Conservation (phyloP, 371 early-diverging fungal genomes). For the Rhizopus arrhizus region DNA sequence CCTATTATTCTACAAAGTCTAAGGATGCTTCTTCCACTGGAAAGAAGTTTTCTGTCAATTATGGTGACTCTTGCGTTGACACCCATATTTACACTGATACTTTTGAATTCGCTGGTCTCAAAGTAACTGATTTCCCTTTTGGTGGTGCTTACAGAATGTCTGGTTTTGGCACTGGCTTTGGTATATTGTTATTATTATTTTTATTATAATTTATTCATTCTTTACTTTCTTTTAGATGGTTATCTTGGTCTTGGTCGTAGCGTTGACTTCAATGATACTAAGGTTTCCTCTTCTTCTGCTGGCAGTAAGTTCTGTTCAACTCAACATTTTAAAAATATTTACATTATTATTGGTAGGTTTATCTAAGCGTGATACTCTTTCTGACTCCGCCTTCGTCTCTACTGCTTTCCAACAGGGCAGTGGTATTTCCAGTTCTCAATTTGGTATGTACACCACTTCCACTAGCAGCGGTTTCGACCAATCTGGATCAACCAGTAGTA, state of each 20-base stretch:
- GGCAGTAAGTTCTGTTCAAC: slow-evolving; percentile 1
- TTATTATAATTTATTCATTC: neutral
- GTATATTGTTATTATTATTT: slow-evolving; percentile 20
- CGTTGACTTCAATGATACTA: slow-evolving; percentile 37
- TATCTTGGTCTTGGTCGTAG: slow-evolving; percentile 50
- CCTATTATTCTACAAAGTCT: slow-evolving; percentile 45
- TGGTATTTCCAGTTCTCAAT: slow-evolving; percentile 43
- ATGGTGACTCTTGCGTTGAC: slow-evolving; percentile 48
- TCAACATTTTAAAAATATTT: neutral
- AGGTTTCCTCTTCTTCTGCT: slow-evolving; percentile 24
- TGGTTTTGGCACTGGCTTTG: slow-evolving; percentile 49
- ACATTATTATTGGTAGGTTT: slow-evolving; percentile 18
- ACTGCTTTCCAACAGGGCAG: slow-evolving; percentile 43
- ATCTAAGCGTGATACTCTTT: slow-evolving; percentile 30
- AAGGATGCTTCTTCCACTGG: slow-evolving; percentile 31
- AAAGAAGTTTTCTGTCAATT: slow-evolving; percentile 44
- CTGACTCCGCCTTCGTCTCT: slow-evolving; percentile 42
- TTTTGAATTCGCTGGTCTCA: slow-evolving; percentile 42
- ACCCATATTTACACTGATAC: slow-evolving; percentile 45
- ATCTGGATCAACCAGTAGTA: slow-evolving; percentile 16
- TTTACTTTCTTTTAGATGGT: slow-evolving; percentile 31
- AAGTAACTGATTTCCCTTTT: slow-evolving; percentile 42
- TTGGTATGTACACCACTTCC: slow-evolving; percentile 45
- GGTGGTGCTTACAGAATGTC: slow-evolving; percentile 52
- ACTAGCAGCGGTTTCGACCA: slow-evolving; percentile 28